Conservation (phyloP, 805 yeast species). For the Isabelozyma heimii region DNA sequence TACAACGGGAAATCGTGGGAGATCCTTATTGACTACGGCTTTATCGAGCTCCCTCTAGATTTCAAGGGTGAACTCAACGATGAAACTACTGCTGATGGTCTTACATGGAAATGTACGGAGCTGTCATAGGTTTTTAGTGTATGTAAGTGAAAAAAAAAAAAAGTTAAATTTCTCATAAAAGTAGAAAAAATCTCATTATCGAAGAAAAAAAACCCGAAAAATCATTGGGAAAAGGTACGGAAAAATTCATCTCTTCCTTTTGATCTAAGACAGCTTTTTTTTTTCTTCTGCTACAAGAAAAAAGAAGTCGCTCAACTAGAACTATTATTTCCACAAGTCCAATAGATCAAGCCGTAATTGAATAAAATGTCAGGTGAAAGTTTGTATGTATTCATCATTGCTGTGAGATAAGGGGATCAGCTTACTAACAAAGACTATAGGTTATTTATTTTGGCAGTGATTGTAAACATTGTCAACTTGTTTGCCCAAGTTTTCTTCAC, state of each 20-base stretch:
- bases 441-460: conserved; percentile 71
- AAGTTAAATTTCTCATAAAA: not conserved
- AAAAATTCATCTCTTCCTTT: not conserved
- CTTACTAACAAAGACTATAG: not conserved
- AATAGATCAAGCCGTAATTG: not conserved
- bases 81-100: conserved; percentile 1
- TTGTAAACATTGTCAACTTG: conserved; percentile 82
- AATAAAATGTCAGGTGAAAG: conserved; percentile 44
- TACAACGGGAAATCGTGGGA: conserved; percentile 17
- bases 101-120: conserved; percentile 23
- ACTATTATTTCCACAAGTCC: too few species aligned
- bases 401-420: not conserved
- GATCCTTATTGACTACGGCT: conserved; percentile 24
- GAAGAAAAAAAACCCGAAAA: not conserved
- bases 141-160: not conserved
- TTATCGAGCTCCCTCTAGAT: conserved; percentile 20
- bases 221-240: conserved; percentile 1
- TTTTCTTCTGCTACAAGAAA: not conserved
- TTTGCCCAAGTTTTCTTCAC: conserved; percentile 94
- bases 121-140: not conserved
- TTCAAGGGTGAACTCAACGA: conserved; percentile 13
- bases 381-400: conserved; percentile 31
- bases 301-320: not conserved
- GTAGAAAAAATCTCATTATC: not conserved
- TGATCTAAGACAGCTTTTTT: not conserved